These are phyloP conservation scores for Starmerella apicola DNA, from an alignment of 805 yeast genomes.

Conservation along the genomic window DNA sequence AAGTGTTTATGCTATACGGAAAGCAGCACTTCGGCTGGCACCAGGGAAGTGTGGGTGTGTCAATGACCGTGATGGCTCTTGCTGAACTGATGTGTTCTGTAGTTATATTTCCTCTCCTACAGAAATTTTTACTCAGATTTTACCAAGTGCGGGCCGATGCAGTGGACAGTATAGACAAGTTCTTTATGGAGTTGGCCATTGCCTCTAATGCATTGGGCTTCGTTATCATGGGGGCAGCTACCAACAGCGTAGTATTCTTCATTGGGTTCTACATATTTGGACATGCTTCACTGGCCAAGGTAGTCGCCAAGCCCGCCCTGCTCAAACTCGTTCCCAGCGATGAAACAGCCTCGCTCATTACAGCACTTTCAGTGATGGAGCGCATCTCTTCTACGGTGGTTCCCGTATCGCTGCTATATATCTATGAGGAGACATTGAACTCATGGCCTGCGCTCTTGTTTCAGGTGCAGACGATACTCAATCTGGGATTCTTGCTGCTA, in stretches of 20 bases:
- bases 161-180: background rate
- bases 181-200: background rate
- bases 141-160: background rate
- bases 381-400: background rate
- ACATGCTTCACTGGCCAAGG: background rate
- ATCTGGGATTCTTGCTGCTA: too few relatives aligned
- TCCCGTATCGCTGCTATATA: background rate
- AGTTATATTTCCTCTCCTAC: background rate
- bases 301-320: background rate
- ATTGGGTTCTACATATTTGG: background rate
- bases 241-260: background rate
- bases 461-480: too few relatives aligned
- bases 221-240: background rate
- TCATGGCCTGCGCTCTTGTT: slow-evolving; percentile 4
- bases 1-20: background rate
- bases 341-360: background rate
- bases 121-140: background rate
- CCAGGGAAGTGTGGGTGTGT: background rate
- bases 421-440: slow-evolving; percentile 1
- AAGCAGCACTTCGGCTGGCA: background rate
- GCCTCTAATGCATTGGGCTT: background rate
- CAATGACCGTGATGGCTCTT: background rate
- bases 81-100: background rate
- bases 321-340: background rate
- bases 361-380: slow-evolving; percentile 1